Evolutionary conservation across 345 rosid genomes (phyloP).

Genomic region (Salix brachista): DNA sequence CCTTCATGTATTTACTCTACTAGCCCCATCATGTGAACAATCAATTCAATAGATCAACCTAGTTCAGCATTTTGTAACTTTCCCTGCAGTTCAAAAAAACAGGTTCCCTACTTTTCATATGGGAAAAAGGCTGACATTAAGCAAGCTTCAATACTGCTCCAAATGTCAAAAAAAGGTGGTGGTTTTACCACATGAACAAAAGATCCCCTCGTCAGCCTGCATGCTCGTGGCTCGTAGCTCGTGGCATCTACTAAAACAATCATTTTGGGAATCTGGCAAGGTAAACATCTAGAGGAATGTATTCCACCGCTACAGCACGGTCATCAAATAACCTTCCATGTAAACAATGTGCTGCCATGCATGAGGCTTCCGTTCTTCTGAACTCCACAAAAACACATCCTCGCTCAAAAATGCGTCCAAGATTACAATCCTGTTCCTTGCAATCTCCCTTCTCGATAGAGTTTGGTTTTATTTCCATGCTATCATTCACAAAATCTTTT

Average conservation of each 20-base stretch:
- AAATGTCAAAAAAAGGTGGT: not conserved
- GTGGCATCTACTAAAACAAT: not conserved
- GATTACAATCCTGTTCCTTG: constrained; percentile 24
- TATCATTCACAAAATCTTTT: constrained; percentile 9
- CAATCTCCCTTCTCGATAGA: constrained; percentile 29
- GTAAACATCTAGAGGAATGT: constrained; percentile 54
- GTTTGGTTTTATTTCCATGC: not conserved
- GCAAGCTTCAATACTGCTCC: not conserved
- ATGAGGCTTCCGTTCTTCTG: constrained; percentile 63
- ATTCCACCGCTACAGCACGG: constrained; percentile 52
- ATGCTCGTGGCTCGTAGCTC: not conserved
- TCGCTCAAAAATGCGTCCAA: constrained; percentile 39
- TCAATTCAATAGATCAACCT: too few relatives aligned
- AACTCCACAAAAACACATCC: constrained; percentile 78
- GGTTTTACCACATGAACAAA: not conserved
- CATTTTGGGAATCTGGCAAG: constrained; percentile 45
- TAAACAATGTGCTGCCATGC: constrained; percentile 67
- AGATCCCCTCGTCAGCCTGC: not conserved
- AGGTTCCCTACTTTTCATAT: not conserved
- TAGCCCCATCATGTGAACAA: too few relatives aligned
- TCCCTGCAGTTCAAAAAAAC: not conserved
- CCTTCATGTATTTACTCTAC: too few relatives aligned
- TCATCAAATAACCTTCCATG: constrained; percentile 64
- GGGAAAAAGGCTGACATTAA: not conserved
- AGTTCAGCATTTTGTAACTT: not conserved